Evolutionary conservation across 371 early-diverging fungal genomes (phyloP).

Genomic region (Apophysomyces variabilis): DNA sequence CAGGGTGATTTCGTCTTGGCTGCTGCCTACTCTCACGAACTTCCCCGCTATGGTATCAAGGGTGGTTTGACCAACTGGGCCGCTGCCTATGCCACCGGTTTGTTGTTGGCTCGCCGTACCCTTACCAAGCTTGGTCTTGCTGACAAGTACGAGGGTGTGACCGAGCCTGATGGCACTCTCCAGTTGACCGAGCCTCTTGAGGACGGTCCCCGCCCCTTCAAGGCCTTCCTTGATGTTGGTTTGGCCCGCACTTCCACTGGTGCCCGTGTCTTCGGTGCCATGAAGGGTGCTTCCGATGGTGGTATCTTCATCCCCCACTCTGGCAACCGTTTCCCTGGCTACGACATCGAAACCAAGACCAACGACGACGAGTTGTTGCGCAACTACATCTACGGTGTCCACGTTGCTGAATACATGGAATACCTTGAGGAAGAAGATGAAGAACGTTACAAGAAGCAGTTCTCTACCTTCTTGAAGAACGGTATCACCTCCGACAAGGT

Average conservation of each 20-base stretch:
- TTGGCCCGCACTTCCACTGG: slow-evolving; percentile 99
- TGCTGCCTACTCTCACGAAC: slow-evolving; percentile 99
- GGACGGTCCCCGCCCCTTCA: slow-evolving; percentile 98
- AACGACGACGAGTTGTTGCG: slow-evolving; percentile 96
- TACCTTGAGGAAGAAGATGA: slow-evolving; percentile 98
- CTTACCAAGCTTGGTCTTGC: slow-evolving; percentile 96
- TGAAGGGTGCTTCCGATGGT: slow-evolving; percentile 99
- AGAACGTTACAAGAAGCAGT: slow-evolving; percentile 98
- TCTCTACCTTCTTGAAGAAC: slow-evolving; percentile 93
- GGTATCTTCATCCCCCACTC: slow-evolving; percentile 99
- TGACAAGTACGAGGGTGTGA: slow-evolving; percentile 95
- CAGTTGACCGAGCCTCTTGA: slow-evolving; percentile 91
- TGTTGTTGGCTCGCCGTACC: slow-evolving; percentile 97
- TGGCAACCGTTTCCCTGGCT: slow-evolving; percentile 99
- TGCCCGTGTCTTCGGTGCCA: slow-evolving; percentile 98
- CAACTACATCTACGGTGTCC: slow-evolving; percentile 98
- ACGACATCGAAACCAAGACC: slow-evolving; percentile 87
- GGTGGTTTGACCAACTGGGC: slow-evolving; percentile 99
- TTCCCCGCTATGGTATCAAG: slow-evolving; percentile 98
- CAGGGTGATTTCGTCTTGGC: slow-evolving; percentile 98
- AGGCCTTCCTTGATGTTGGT: slow-evolving; percentile 99
- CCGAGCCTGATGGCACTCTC: slow-evolving; percentile 93
- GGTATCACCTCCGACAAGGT: slow-evolving; percentile 93
- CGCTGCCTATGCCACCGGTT: slow-evolving; percentile 99
- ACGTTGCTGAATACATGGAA: slow-evolving; percentile 99